These are phyloP conservation scores for Populus trichocarpa DNA, from an alignment of 441 rosid genomes.

Conservation along the genomic window DNA sequence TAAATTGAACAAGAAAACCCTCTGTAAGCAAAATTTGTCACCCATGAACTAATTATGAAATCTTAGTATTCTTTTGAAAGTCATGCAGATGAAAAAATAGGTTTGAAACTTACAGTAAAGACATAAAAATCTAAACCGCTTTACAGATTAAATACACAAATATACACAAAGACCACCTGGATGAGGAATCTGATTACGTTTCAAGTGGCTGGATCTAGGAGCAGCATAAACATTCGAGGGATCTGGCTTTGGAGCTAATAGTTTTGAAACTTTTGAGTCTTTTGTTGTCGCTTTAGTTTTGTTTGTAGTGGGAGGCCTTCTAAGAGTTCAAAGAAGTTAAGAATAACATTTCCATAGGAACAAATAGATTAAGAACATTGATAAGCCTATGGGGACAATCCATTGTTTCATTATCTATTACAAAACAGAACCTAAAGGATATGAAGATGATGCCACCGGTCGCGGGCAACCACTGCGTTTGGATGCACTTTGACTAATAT, in stretches of 20 bases:
- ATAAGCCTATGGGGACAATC: conserved; percentile 10
- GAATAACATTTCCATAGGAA: conserved; percentile 36
- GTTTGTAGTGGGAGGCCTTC: conserved; percentile 50
- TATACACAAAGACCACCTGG: conserved; percentile 40
- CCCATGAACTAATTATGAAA: neutral
- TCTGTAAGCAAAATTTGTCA: neutral
- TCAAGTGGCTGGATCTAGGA: conserved; percentile 39
- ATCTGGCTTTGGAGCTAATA: conserved; percentile 38
- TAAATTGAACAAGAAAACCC: neutral
- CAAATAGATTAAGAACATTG: conserved; percentile 2
- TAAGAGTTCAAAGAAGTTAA: conserved; percentile 66
- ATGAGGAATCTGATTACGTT: conserved; percentile 38
- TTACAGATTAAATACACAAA: neutral
- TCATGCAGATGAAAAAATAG: conserved; percentile 1
- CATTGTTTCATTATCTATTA: neutral
- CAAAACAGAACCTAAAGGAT: conserved; percentile 53
- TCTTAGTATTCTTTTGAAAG: no score
- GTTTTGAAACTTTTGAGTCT: conserved; percentile 47
- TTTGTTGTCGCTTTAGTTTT: conserved; percentile 35
- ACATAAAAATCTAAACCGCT: neutral
- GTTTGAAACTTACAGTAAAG: neutral
- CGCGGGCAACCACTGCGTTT: conserved; percentile 65
- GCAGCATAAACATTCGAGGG: conserved; percentile 27
- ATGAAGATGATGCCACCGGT: conserved; percentile 65
- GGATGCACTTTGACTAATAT: conserved; percentile 55